These are phyloP conservation scores for Pholiota conissans DNA, from an alignment of 768 basidiomycete genomes.

Conservation along the genomic window DNA sequence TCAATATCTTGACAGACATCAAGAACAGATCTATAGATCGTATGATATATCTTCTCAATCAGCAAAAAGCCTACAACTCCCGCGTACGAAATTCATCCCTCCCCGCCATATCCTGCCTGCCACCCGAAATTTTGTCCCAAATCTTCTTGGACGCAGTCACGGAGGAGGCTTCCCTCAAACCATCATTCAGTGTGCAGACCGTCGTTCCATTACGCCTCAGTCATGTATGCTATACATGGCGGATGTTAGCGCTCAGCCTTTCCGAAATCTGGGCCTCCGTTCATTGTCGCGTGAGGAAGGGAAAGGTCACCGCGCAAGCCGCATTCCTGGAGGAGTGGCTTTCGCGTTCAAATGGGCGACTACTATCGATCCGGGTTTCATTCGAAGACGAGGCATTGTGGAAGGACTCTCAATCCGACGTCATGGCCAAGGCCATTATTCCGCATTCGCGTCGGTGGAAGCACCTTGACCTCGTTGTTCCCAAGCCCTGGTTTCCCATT, in stretches of 20 bases:
- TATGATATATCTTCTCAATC: neutral
- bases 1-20: too few relatives aligned
- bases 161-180: neutral
- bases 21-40: neutral
- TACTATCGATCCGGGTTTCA: neutral
- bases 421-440: neutral
- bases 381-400: neutral
- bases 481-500: conserved; percentile 2
- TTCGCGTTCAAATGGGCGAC: neutral
- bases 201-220: neutral
- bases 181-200: neutral
- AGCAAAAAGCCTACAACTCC: neutral
- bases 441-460: conserved; percentile 2
- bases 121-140: conserved; percentile 4
- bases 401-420: neutral
- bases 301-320: neutral
- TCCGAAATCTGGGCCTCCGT: conserved; percentile 2
- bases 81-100: neutral
- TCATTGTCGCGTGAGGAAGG: conserved; percentile 1
- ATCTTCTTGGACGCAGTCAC: neutral
- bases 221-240: neutral
- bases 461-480: conserved; percentile 5
- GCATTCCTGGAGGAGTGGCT: conserved; percentile 3
- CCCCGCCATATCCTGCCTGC: neutral
- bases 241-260: neutral